A percentile compares a stretch with the other conserved stretches of the same genome.
Conservation (phyloP, 2,329 filamentous ascomycete species). For the Arthroderma uncinatum region DNA sequence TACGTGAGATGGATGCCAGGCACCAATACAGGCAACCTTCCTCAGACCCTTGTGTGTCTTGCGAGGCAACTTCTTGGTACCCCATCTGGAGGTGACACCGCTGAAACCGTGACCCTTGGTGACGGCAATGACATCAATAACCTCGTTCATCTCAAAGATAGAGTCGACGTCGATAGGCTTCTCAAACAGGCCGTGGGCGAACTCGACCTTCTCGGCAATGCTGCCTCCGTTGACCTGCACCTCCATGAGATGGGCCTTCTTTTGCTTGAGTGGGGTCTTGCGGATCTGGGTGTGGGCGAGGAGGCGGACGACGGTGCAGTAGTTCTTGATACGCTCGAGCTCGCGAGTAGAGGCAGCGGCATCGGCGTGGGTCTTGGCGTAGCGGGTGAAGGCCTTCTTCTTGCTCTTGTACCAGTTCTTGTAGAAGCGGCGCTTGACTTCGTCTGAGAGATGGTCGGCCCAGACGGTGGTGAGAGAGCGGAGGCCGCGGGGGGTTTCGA, state of each 20-base stretch:
- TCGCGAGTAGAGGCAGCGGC: constrained; percentile 88
- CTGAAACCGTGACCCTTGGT: constrained; percentile 99
- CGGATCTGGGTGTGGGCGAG: constrained; percentile 99
- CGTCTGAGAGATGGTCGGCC: constrained; percentile 98
- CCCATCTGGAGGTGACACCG: constrained; percentile 96
- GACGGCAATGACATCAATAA: constrained; percentile 98
- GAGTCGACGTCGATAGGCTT: constrained; percentile 87
- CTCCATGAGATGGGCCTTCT: constrained; percentile 99
- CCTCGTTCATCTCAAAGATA: constrained; percentile 99
- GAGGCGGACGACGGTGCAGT: constrained; percentile 98
- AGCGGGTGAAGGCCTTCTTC: constrained; percentile 99
- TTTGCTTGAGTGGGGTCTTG: constrained; percentile 99
- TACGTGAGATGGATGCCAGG: constrained; percentile 99
- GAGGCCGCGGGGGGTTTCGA: constrained; percentile 98
- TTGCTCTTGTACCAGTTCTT: constrained; percentile 99
- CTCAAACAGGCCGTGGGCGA: constrained; percentile 93
- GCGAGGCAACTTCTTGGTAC: constrained; percentile 99
- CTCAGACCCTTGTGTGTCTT: constrained; percentile 99
- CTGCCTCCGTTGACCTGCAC: constrained; percentile 98
- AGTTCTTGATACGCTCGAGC: constrained; percentile 99
- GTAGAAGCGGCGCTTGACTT: constrained; percentile 99
- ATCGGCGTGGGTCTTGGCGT: constrained; percentile 99
- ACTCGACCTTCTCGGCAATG: constrained; percentile 92
- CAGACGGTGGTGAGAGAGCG: constrained; percentile 98
- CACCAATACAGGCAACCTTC: constrained; percentile 99